Conservation (phyloP, 495 filamentous ascomycete species). For the Penicillium verhagenii region DNA sequence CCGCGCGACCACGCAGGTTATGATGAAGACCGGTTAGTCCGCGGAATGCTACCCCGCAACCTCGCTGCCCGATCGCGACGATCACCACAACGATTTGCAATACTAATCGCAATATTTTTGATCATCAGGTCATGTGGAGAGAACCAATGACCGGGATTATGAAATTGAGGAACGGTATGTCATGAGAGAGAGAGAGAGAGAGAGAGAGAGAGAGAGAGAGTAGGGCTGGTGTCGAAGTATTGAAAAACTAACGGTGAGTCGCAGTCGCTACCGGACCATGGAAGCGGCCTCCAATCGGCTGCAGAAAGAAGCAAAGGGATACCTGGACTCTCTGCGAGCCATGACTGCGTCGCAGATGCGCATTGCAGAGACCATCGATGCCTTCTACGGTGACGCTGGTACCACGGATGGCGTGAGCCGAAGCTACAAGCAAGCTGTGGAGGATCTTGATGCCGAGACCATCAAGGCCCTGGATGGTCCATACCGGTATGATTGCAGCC, state of each 20-base stretch:
- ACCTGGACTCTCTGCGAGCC: constrained; percentile 90
- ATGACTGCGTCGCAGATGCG: constrained; percentile 99
- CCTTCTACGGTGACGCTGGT: constrained; percentile 96
- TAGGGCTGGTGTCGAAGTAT: too few relatives aligned
- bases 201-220: too few relatives aligned
- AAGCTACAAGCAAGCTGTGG: constrained; percentile 96
- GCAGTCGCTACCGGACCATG: constrained; percentile 90
- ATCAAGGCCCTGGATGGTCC: constrained; percentile 98
- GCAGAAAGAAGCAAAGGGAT: constrained; percentile 97
- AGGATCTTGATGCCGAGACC: constrained; percentile 95
- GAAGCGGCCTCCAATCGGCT: constrained; percentile 86
- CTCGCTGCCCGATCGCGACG: neutral
- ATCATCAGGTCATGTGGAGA: constrained; percentile 82
- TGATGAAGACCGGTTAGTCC: constrained; percentile 92
- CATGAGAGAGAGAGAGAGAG: too few relatives aligned
- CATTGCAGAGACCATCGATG: constrained; percentile 98
- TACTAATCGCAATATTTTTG: constrained; percentile 7
- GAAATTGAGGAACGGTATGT: constrained; percentile 91
- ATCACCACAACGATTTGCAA: neutral
- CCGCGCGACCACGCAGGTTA: constrained; percentile 97
- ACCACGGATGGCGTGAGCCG: constrained; percentile 90
- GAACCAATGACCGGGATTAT: constrained; percentile 97
- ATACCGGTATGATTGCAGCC: constrained; percentile 63
- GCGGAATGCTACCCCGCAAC: constrained; percentile 19
- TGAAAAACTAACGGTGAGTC: neutral